Evolutionary conservation across 2,329 filamentous ascomycete species (phyloP).

Genomic region (Aspergillus felis): DNA sequence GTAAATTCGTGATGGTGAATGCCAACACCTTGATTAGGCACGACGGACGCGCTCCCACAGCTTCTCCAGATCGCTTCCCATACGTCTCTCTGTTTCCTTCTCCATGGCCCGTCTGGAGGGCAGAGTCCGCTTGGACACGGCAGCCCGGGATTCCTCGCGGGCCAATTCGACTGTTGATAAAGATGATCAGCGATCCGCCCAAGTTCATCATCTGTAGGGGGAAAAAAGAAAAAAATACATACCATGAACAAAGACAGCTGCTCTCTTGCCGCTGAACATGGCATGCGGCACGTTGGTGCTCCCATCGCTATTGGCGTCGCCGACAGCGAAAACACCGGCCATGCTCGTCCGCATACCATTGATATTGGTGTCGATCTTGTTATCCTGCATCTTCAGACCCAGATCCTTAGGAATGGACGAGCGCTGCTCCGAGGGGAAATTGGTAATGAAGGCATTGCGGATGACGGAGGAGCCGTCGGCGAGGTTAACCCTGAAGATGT

Average conservation of each 20-base stretch:
- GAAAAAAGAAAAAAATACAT: conserved; percentile 22
- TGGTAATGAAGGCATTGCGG: conserved; percentile 52
- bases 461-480: conserved; percentile 42
- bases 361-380: conserved; percentile 44
- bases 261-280: conserved; percentile 56
- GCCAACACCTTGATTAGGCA: background rate
- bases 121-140: conserved; percentile 26
- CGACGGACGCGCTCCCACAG: conserved; percentile 18
- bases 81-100: conserved; percentile 24
- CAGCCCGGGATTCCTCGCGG: conserved; percentile 26
- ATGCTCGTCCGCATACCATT: conserved; percentile 52
- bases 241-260: conserved; percentile 57
- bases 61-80: conserved; percentile 29
- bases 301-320: conserved; percentile 59
- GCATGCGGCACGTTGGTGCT: conserved; percentile 60
- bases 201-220: background rate
- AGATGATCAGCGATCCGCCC: background rate
- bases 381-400: conserved; percentile 45
- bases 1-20: background rate
- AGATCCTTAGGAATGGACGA: conserved; percentile 47
- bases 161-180: conserved; percentile 28
- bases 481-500: conserved; percentile 56
- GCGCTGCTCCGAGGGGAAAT: conserved; percentile 46
- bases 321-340: conserved; percentile 54
- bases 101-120: conserved; percentile 21